Evolutionary conservation across 768 basidiomycete genomes (phyloP).

Genomic region (Gautieria morchelliformis): DNA sequence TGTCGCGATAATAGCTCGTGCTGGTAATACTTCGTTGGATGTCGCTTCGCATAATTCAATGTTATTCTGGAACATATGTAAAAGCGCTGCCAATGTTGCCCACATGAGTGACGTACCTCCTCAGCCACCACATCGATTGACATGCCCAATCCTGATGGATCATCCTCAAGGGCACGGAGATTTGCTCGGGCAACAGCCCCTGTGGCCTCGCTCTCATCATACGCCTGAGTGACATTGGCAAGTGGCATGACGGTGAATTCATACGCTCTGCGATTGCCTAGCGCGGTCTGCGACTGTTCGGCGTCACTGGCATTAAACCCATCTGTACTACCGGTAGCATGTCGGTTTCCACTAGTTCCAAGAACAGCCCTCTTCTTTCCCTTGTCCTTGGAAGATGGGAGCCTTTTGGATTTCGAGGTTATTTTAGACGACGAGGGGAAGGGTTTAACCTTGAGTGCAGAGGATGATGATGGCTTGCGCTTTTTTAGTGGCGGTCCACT

Average conservation of each 20-base stretch:
- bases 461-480: constrained; percentile 4
- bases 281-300: neutral
- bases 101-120: neutral
- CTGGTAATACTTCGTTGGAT: constrained; percentile 1
- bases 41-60: neutral
- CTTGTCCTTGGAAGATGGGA: constrained; percentile 5
- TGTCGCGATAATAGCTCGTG: neutral
- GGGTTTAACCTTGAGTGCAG: constrained; percentile 3
- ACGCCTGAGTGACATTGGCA: constrained; percentile 13
- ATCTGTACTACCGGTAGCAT: neutral
- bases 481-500: constrained; percentile 5
- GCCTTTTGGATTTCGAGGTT: constrained; percentile 2
- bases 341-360: neutral
- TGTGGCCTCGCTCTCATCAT: constrained; percentile 5
- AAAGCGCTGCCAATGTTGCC: neutral
- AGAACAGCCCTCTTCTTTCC: constrained; percentile 3
- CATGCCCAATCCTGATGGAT: neutral
- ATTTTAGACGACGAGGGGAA: constrained; percentile 5
- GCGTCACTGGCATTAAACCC: neutral
- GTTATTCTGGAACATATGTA: neutral
- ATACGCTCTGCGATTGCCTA: constrained; percentile 9
- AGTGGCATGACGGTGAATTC: constrained; percentile 12
- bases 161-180: neutral
- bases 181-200: neutral
- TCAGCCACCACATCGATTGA: neutral